Base-by-base conservation (phyloP, 768 basidiomycete genomes). In the Amanita subjunquillea region DNA sequence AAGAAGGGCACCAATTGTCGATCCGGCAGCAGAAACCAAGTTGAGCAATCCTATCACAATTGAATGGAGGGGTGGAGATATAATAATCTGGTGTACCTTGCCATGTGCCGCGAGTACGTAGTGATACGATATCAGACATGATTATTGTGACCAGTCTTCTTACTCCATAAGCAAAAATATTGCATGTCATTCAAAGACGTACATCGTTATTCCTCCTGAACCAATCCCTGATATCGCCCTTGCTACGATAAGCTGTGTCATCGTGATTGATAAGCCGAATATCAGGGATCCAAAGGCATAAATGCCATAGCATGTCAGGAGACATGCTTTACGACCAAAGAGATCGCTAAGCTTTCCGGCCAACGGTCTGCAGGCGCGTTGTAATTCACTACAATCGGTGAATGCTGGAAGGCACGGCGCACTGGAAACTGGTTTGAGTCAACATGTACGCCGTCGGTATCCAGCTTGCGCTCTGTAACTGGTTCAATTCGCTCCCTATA, bases 261-360 rank as follows among this genome's bases (percentile, higher is more conserved):
- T 74, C 40, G 72, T 78, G 17, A 69, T 61, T 0, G 81, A 71
- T 2, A 81, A 58, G 2, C 80, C 80, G 54, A 80, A 80, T 27
- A 74, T 59, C 39, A 82, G 58, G 44, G 71, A 75, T 6, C 81
- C 82, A 2, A 81, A 34, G 0, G 73, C 76, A 56, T 82, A 83
- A 4, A 80, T 58, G 4, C 64, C 50, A 57, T 81, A 80, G 0
- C 80, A 74, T 51, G 79, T 76, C 0, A 84, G 60, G 0, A 84
- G 65, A 55, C 81, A 82, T 2, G 62, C 61, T 56, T 82, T 82
- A 2, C 81, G 70, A 2, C 82, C 82, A 53, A 82, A 85, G 1
- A 83, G 82, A 57, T 85, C 82, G 59, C 80, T 77, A 34, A 78
- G 64, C 64, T 85, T 83, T 4, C 82, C 82, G 53, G 79, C 82